Conservation (phyloP, 2,329 filamentous ascomycete genomes). For the Talaromyces sp. region DNA sequence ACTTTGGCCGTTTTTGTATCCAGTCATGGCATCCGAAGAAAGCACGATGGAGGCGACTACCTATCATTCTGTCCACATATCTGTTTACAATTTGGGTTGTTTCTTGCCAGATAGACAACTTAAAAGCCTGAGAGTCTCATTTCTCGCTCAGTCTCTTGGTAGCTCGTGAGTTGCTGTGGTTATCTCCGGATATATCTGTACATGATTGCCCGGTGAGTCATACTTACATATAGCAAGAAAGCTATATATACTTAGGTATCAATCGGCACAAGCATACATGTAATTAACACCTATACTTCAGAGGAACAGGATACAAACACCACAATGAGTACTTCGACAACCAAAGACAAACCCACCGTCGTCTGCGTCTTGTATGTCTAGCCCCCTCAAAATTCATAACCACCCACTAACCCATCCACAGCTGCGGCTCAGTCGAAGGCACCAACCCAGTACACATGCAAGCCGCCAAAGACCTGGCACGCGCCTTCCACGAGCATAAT, state of each 20-base stretch:
- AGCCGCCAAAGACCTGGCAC: slow-evolving; percentile 72
- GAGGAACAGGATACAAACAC: background rate
- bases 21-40: background rate
- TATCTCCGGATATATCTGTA: no score
- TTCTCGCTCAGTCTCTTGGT: no score
- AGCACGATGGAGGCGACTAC: background rate
- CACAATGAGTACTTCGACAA: slow-evolving; percentile 1
- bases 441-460: slow-evolving; percentile 70
- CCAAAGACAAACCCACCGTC: slow-evolving; percentile 51
- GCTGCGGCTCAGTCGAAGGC: slow-evolving; percentile 78
- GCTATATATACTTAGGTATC: background rate
- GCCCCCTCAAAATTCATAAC: background rate
- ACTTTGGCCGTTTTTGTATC: background rate
- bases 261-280: background rate
- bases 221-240: background rate
- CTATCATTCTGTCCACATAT: background rate
- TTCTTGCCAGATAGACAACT: background rate
- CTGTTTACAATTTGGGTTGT: background rate
- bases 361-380: slow-evolving; percentile 75
- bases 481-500: slow-evolving; percentile 68
- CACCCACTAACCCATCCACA: slow-evolving; percentile 26
- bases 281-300: background rate
- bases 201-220: background rate
- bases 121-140: background rate
- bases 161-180: background rate